These are phyloP conservation scores for Termitomyces sp. DNA, from an alignment of 1,284 basidiomycete species.

Conservation along the genomic window DNA sequence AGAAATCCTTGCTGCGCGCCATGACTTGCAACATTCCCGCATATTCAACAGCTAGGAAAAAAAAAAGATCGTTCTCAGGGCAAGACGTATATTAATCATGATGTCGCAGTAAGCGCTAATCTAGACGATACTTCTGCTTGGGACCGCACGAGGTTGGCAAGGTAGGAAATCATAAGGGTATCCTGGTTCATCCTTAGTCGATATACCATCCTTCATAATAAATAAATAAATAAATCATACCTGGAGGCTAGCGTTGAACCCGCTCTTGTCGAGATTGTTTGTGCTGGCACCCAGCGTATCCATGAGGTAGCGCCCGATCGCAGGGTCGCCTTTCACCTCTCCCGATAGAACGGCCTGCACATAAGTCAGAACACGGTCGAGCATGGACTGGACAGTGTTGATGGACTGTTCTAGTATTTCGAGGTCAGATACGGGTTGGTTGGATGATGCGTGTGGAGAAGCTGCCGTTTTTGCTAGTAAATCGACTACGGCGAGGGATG, in stretches of 20 bases:
- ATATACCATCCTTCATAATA: conserved; percentile 1
- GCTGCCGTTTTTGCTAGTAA: conserved; percentile 58
- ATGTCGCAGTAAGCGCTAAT: conserved; percentile 67
- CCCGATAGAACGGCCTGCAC: conserved; percentile 82
- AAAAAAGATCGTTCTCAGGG: too few species aligned
- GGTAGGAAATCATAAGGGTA: conserved; percentile 91
- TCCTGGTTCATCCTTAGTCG: conserved; percentile 47
- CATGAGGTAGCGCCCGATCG: conserved; percentile 89
- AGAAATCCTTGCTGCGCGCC: conserved; percentile 86
- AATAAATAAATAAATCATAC: conserved; percentile 31
- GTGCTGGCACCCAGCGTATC: conserved; percentile 76
- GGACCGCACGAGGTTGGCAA: conserved; percentile 89
- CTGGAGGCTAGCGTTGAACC: conserved; percentile 74
- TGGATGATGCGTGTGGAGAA: conserved; percentile 43
- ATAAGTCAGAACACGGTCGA: conserved; percentile 83
- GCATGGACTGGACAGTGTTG: conserved; percentile 68
- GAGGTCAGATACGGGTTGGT: conserved; percentile 55
- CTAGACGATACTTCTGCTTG: conserved; percentile 93
- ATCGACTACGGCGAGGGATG: conserved; percentile 52
- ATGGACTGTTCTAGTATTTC: conserved; percentile 71
- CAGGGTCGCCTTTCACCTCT: conserved; percentile 77
- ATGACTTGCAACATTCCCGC: conserved; percentile 92
- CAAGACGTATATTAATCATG: conserved; percentile 22
- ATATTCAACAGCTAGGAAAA: conserved; percentile 99
- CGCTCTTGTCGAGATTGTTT: conserved; percentile 64